Evolutionary conservation across 1,284 basidiomycete species (phyloP), one percentile per base, ranked within the genome.

Genomic region (Coniophora puteana): DNA sequence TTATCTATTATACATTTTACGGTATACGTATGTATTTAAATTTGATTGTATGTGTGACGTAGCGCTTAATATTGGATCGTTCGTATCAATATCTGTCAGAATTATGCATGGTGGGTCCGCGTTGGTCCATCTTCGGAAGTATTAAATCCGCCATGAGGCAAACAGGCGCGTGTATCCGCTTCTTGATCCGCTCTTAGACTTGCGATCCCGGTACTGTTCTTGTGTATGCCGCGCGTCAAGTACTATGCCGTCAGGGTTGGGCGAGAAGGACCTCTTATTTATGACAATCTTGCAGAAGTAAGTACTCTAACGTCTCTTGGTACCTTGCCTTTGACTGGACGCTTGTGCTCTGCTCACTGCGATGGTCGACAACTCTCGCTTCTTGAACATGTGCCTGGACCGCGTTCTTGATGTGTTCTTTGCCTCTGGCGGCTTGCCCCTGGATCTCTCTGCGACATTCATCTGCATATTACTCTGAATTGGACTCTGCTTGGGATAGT

Each of bases 151-250:
- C 68, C 8, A 39, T 45, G 1, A 78, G 83, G 53, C 82, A 85
- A 54, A 63, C 68, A 44, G 61, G 66, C 29, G 75, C 83, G 1
- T 48, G 73, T 87, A 5, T 89, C 87, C 66, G 87, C 86, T 64
- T 87, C 84, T 0, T 84, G 84, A 3, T 79, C 77, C 29, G 85
- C 81, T 22, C 78, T 78, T 78, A 67, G 12, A 48, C 10, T 17
- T 8, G 8, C 33, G 23, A n/a, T n/a, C 34, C 21, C 11, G 11
- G 20, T 22, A 31, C 13, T 33, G 7, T 17, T 36, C 31, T 56
- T 59, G 51, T 30, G n/a, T 21, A 40, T 33, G 41, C 40, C 36
- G 46, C 51, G 50, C 44, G n/a, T n/a, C n/a, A 53, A 46, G 12
- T 67, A 59, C 41, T 64, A 64, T 41, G 65, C 62, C 8, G 62